phyloP scores from a whole-genome alignment of 345 rosid species.

The Populus nigra region DNA sequence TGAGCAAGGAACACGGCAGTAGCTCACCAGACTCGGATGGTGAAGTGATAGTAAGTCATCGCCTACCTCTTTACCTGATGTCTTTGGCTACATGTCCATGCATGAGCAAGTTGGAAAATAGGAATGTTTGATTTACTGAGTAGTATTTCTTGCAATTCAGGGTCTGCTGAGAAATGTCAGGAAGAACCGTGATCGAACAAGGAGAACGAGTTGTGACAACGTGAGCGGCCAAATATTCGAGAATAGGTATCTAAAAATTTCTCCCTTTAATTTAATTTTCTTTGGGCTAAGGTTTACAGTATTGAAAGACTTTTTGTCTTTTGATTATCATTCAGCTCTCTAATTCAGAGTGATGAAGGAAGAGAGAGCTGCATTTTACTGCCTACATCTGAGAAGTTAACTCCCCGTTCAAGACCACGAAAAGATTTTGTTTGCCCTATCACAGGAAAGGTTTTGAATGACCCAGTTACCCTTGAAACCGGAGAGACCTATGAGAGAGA shows the following conservation, averaged over 20 bases:
- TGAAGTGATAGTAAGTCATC: conserved; percentile 28
- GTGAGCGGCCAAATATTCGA: conserved; percentile 29
- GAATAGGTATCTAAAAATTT: conserved; percentile 26
- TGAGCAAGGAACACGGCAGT: conserved; percentile 27
- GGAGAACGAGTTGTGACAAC: conserved; percentile 34
- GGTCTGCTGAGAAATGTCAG: conserved; percentile 23
- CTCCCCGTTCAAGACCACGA: conserved; percentile 48
- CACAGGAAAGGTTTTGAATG: conserved; percentile 54
- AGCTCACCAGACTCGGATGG: conserved; percentile 43
- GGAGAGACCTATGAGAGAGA: conserved; percentile 71
- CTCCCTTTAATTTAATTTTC: not conserved
- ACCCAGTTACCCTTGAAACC: conserved; percentile 70
- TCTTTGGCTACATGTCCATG: too few species aligned
- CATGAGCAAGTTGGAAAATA: not conserved
- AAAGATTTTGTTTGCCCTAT: conserved; percentile 75
- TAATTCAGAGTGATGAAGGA: conserved; percentile 45
- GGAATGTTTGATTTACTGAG: conserved; percentile 13
- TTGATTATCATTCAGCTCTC: conserved; percentile 32
- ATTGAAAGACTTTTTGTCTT: not conserved
- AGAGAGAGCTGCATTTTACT: conserved; percentile 43
- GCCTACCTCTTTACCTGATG: not conserved
- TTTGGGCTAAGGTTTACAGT: not conserved
- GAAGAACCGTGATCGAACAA: conserved; percentile 15
- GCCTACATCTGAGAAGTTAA: conserved; percentile 42
- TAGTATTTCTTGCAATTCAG: conserved; percentile 18